Evolutionary conservation across 2,329 filamentous ascomycete genomes (phyloP).

Genomic region (Penicillium griseofulvum): DNA sequence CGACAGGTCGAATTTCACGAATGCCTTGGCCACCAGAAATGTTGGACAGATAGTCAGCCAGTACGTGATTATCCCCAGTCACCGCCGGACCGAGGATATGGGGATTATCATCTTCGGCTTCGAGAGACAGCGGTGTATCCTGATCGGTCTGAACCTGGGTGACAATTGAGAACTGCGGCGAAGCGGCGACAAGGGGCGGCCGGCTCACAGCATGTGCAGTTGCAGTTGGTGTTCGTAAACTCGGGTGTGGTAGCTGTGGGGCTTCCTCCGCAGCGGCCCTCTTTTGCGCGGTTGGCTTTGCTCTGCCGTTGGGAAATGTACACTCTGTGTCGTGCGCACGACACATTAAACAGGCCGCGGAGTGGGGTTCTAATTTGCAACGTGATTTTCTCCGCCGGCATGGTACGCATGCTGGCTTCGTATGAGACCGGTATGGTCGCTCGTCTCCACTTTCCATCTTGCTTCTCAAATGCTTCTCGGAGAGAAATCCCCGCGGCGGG

Average conservation of each 20-base stretch:
- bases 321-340: constrained; percentile 17
- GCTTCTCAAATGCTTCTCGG: background rate
- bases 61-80: constrained; percentile 49
- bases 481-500: background rate
- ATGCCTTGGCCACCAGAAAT: constrained; percentile 19
- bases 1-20: constrained; percentile 20
- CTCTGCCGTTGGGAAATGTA: constrained; percentile 7
- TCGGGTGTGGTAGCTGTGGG: background rate
- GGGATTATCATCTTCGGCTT: constrained; percentile 15
- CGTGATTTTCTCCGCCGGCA: constrained; percentile 17
- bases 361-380: constrained; percentile 9
- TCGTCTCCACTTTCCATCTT: constrained; percentile 8
- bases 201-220: background rate
- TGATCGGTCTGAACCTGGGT: background rate
- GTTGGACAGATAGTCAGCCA: constrained; percentile 52
- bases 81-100: constrained; percentile 17
- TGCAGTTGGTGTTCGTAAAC: background rate
- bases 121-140: constrained; percentile 3
- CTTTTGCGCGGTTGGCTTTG: background rate
- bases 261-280: background rate
- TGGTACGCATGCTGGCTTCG: constrained; percentile 14
- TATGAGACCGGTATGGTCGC: constrained; percentile 18
- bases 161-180: background rate
- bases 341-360: constrained; percentile 15
- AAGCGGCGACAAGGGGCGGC: background rate